Conservation (phyloP, 345 rosid genomes). For the Luvunga scandens region DNA sequence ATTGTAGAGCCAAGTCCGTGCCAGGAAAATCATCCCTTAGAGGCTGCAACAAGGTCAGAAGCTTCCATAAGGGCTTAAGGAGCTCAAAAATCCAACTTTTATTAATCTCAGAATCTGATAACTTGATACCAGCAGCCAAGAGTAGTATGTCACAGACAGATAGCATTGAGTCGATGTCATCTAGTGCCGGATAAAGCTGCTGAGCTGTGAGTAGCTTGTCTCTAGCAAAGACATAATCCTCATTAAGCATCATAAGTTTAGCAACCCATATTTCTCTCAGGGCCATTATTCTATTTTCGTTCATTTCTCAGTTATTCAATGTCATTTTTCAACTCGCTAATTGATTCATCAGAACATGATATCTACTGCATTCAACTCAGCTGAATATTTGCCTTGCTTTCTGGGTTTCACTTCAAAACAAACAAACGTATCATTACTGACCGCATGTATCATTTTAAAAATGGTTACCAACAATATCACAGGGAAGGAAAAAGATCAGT, state of each 20-base stretch:
- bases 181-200: conserved; percentile 17
- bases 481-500: not conserved
- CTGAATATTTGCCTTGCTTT: not conserved
- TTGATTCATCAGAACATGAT: not conserved
- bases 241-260: conserved; percentile 2
- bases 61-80: conserved; percentile 22
- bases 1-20: conserved; percentile 17
- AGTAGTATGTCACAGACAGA: conserved; percentile 19
- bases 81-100: conserved; percentile 19
- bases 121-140: conserved; percentile 5
- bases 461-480: not conserved
- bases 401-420: not conserved
- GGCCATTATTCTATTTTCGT: not conserved
- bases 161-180: conserved; percentile 17
- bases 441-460: not conserved
- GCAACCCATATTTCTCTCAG: conserved; percentile 6
- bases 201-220: conserved; percentile 20
- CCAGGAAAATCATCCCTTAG: conserved; percentile 13
- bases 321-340: not conserved
- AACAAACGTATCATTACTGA: not conserved
- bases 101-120: conserved; percentile 21
- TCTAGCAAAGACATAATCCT: conserved; percentile 18
- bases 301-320: not conserved
- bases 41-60: conserved; percentile 22
- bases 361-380: not conserved